phyloP scores from a whole-genome alignment of 768 basidiomycete species.

The Termitomyces sp. region DNA sequence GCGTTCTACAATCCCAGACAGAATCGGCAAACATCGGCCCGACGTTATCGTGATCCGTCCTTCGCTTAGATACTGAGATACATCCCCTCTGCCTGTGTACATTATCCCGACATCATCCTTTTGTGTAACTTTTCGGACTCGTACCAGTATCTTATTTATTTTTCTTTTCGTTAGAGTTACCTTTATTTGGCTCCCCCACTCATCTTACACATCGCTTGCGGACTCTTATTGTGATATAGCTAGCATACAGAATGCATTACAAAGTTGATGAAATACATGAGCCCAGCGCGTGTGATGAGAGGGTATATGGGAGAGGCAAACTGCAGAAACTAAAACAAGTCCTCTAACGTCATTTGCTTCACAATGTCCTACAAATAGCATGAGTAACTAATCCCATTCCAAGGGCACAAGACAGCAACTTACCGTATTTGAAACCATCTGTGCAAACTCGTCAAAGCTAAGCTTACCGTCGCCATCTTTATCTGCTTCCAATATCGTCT shows the following conservation, averaged over 20 bases:
- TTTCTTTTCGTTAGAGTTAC: conserved; percentile 1
- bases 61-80: conserved; percentile 4
- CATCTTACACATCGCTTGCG: not conserved
- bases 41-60: conserved; percentile 6
- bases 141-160: not conserved
- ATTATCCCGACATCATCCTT: not conserved
- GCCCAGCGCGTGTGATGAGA: conserved; percentile 1
- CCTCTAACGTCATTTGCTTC: conserved; percentile 98
- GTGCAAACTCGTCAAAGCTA: conserved; percentile 94
- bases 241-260: conserved; percentile 11
- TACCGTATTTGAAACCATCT: conserved; percentile 96
- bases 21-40: conserved; percentile 9
- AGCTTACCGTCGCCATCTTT: conserved; percentile 97
- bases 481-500: conserved; percentile 99
- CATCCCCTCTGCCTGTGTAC: conserved; percentile 1
- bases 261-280: conserved; percentile 2
- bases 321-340: conserved; percentile 59
- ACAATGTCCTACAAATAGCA: conserved; percentile 78
- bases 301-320: conserved; percentile 4
- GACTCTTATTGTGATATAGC: not conserved
- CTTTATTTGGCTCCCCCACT: conserved; percentile 1
- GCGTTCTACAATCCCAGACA: not conserved
- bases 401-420: conserved; percentile 21
- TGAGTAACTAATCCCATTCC: not conserved
- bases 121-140: conserved; percentile 9